Conservation (phyloP, 768 basidiomycete species). For the Porphyrellus cyaneotinctus region DNA sequence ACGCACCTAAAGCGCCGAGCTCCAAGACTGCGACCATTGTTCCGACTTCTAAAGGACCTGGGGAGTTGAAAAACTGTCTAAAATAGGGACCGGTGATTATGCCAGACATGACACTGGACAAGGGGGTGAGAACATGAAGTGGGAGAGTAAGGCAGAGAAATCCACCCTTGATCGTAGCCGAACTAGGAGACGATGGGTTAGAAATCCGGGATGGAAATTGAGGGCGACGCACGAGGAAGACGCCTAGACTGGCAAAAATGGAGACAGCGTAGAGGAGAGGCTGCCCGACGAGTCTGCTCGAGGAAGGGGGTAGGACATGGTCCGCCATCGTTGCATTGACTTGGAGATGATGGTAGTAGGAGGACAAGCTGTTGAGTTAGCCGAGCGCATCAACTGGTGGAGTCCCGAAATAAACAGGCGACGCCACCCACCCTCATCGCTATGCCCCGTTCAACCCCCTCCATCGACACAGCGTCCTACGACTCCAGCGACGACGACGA, state of each 20-base stretch:
- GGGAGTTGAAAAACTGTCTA: constrained; percentile 75
- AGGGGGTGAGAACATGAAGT: constrained; percentile 3
- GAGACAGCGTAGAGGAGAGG: constrained; percentile 77
- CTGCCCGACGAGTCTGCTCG: constrained; percentile 67
- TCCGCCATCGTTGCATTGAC: constrained; percentile 55
- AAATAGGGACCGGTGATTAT: constrained; percentile 88
- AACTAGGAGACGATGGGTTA: constrained; percentile 41
- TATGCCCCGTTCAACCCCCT: constrained; percentile 70
- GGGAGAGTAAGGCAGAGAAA: constrained; percentile 4
- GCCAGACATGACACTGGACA: constrained; percentile 77
- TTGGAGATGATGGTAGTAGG: constrained; percentile 12
- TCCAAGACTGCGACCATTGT: constrained; percentile 96
- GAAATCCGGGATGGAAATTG: neutral
- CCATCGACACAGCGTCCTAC: constrained; percentile 56
- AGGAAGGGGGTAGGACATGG: constrained; percentile 25
- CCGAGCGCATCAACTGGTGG: constrained; percentile 10
- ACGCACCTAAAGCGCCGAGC: constrained; percentile 83
- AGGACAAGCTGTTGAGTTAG: constrained; percentile 6
- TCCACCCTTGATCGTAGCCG: constrained; percentile 83
- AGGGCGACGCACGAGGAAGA: constrained; percentile 64
- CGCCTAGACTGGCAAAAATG: constrained; percentile 77
- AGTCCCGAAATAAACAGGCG: constrained; percentile 11
- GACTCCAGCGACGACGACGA: constrained; percentile 62
- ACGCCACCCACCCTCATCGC: constrained; percentile 31
- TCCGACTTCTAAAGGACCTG: constrained; percentile 70